phyloP scores from a whole-genome alignment of 2,329 filamentous ascomycete genomes.

The Xylogone sp. region DNA sequence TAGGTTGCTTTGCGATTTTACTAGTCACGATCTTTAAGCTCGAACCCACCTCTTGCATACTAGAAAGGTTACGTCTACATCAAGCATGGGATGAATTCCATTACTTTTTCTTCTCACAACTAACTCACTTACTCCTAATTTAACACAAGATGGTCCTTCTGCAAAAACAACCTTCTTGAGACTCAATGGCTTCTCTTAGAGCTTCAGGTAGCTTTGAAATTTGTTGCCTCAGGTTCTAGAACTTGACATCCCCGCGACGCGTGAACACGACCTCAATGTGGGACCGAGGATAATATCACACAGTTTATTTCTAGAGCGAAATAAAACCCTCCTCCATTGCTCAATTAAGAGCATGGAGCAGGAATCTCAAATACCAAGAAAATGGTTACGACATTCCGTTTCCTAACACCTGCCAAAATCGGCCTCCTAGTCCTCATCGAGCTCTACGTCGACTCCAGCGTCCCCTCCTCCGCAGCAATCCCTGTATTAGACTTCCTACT shows the following conservation, averaged over 20 bases:
- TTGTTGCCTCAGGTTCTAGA: too few species aligned
- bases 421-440: constrained; percentile 76
- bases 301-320: background rate
- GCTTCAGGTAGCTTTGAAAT: too few species aligned
- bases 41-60: too few species aligned
- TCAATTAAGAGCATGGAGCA: background rate
- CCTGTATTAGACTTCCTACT: constrained; percentile 77
- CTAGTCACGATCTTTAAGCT: too few species aligned
- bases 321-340: background rate
- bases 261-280: background rate
- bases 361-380: background rate
- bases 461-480: constrained; percentile 68
- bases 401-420: constrained; percentile 85
- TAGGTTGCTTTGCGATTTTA: too few species aligned
- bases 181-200: too few species aligned
- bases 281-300: background rate
- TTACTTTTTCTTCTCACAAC: too few species aligned
- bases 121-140: too few species aligned
- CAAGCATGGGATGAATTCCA: too few species aligned
- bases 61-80: too few species aligned
- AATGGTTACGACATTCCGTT: constrained; percentile 43
- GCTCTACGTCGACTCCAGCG: constrained; percentile 70
- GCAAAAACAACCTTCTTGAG: too few species aligned
- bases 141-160: too few species aligned
- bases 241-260: background rate